These are phyloP conservation scores for Penicillium digitatum DNA, from an alignment of 2,329 filamentous ascomycete genomes.

Conservation along the genomic window DNA sequence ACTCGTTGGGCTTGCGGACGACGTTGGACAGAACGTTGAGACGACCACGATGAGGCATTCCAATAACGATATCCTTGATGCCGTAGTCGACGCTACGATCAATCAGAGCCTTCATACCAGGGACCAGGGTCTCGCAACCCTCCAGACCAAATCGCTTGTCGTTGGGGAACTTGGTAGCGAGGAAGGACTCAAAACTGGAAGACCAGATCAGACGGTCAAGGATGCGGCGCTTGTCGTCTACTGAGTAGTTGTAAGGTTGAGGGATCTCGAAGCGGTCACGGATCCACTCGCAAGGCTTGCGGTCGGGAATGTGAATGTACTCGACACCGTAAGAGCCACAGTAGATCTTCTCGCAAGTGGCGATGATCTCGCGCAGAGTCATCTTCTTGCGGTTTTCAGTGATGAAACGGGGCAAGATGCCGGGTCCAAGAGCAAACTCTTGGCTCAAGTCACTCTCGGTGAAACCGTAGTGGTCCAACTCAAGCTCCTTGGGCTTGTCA, in stretches of 20 bases:
- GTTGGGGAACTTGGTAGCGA: conserved; percentile 97
- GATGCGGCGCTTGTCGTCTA: conserved; percentile 97
- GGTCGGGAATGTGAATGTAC: conserved; percentile 97
- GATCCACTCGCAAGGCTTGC: conserved; percentile 97
- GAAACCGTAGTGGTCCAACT: conserved; percentile 91
- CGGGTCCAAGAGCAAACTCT: conserved; percentile 87
- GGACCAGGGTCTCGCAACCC: conserved; percentile 93
- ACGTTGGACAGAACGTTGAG: conserved; percentile 98
- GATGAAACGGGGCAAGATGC: conserved; percentile 92
- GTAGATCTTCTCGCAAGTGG: conserved; percentile 90
- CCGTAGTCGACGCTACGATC: conserved; percentile 98
- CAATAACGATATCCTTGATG: conserved; percentile 98
- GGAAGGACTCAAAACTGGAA: conserved; percentile 92
- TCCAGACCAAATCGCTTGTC: conserved; percentile 99
- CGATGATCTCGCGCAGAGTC: conserved; percentile 91
- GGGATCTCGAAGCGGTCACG: conserved; percentile 92
- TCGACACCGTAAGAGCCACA: conserved; percentile 96
- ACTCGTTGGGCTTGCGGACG: conserved; percentile 98
- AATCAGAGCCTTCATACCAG: conserved; percentile 98
- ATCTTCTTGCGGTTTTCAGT: conserved; percentile 87
- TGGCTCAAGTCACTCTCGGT: conserved; percentile 88
- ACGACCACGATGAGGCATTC: conserved; percentile 98
- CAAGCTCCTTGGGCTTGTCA: conserved; percentile 84
- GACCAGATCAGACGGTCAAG: conserved; percentile 98
- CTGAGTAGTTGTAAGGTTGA: conserved; percentile 91